Percentiles rank a stretch among this genome's conserved stretches.
These are phyloP conservation scores for Zea mays DNA, from an alignment of 176 grass and related monocot genomes.

Conservation along the genomic window Zm-B73-REFERENCE-NAM-5.0 NC_050104.1:26284001-26284500, in stretches of 20 bases:
- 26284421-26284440: not conserved
- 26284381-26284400: not conserved
- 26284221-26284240: not conserved
- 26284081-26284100: not conserved
- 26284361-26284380: not conserved
- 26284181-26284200: not conserved
- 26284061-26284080: slow-evolving; percentile 41
- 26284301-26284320: slow-evolving; percentile 21
- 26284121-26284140: not conserved
- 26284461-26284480: slow-evolving; percentile 21
- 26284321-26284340: slow-evolving; percentile 14
- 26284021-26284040: slow-evolving; percentile 14
- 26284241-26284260: not conserved
- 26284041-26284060: not conserved
- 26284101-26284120: not conserved
- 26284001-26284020: slow-evolving; percentile 9
- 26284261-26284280: slow-evolving; percentile 16
- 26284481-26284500: slow-evolving; percentile 77
- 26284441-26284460: slow-evolving; percentile 26
- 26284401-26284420: not conserved
- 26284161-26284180: not conserved
- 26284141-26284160: not conserved
- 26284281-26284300: slow-evolving; percentile 2
- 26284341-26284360: not conserved
- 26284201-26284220: not conserved